Percentiles rank a stretch among this genome's conserved stretches.
phyloP scores from a whole-genome alignment of 371 early-diverging fungal genomes.

The Blastocladiella emersonii region DNA sequence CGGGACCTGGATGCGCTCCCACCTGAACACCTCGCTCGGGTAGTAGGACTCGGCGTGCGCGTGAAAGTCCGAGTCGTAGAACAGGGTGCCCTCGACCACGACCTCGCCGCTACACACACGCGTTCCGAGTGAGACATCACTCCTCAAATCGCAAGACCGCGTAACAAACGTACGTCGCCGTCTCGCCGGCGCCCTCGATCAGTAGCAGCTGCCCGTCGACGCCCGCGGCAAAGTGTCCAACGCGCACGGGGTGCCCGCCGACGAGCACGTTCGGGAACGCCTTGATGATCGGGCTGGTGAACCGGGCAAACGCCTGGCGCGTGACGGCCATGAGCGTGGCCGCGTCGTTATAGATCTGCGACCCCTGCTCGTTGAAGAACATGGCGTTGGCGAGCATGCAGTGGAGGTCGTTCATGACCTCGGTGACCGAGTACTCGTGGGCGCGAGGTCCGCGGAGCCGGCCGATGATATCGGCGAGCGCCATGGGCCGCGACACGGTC shows the following conservation, averaged over 20 bases:
- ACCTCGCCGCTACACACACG: background rate
- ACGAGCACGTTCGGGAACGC: background rate
- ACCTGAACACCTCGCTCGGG: background rate
- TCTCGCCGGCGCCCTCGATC: background rate
- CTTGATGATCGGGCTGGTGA: background rate
- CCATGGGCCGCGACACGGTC: slow-evolving; percentile 22
- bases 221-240: background rate
- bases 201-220: background rate
- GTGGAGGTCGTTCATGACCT: slow-evolving; percentile 49
- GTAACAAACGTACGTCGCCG: background rate
- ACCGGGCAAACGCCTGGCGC: background rate
- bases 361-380: slow-evolving; percentile 55
- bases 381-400: slow-evolving; percentile 61
- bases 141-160: background rate
- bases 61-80: background rate
- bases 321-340: background rate
- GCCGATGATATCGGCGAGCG: slow-evolving; percentile 8
- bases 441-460: slow-evolving; percentile 9
- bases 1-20: background rate
- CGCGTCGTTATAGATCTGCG: slow-evolving; percentile 53
- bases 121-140: background rate
- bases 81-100: background rate
- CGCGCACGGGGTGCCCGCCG: background rate
- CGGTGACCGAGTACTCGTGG: slow-evolving; percentile 40
- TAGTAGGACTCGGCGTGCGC: background rate